These are phyloP conservation scores for Colletotrichum tabaci DNA, from an alignment of 2,329 filamentous ascomycete genomes.

Conservation along the genomic window DNA sequence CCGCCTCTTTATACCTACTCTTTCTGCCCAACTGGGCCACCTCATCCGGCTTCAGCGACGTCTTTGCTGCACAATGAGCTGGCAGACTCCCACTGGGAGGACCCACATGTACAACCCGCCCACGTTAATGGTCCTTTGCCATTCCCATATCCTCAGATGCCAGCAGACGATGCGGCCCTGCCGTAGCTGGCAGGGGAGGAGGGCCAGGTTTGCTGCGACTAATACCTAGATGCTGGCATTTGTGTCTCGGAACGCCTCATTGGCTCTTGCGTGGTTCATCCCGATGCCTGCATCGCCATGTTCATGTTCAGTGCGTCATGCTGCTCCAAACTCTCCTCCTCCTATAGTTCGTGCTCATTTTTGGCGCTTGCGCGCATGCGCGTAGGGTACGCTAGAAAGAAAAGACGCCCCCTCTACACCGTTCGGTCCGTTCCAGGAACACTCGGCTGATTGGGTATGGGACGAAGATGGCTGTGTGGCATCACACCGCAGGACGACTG, in stretches of 20 bases:
- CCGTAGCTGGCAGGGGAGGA: constrained; percentile 20
- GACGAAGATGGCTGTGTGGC: constrained; percentile 19
- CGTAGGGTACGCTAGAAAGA: not conserved
- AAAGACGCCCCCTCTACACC: not conserved
- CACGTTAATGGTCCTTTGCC: constrained; percentile 41
- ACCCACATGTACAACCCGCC: constrained; percentile 44
- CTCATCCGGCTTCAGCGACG: constrained; percentile 42
- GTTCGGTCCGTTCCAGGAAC: not conserved
- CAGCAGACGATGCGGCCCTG: constrained; percentile 25
- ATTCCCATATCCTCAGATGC: constrained; percentile 15
- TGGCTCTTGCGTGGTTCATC: not conserved
- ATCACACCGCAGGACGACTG: not conserved
- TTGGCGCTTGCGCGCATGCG: not conserved
- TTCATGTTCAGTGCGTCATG: constrained; percentile 21
- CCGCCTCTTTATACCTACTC: constrained; percentile 40
- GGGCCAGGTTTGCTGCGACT: constrained; percentile 24
- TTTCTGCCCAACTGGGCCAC: constrained; percentile 12
- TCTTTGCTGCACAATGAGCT: constrained; percentile 44
- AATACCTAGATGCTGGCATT: constrained; percentile 5
- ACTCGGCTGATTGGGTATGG: constrained; percentile 15
- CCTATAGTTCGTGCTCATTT: constrained; percentile 1
- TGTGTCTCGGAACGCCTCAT: not conserved
- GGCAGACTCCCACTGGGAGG: constrained; percentile 43
- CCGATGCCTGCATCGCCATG: constrained; percentile 10
- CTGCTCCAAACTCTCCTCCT: constrained; percentile 17